Percentiles rank a stretch among this genome's conserved stretches.
Conservation (phyloP, 257 asterid genomes). For the Sherardia arvensis region DNA sequence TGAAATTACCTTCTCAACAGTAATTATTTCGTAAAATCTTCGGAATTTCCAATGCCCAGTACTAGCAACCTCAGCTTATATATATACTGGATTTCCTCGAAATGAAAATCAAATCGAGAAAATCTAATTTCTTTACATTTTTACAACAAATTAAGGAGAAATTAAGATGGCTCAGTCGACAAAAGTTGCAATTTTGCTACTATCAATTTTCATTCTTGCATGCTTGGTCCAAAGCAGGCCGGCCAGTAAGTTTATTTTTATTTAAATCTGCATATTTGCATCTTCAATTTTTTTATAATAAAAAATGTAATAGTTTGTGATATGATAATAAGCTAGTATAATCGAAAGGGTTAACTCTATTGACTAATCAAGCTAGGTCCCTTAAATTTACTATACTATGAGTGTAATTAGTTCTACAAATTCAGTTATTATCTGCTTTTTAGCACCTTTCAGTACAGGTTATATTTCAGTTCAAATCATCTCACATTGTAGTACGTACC, state of each 20-base stretch:
- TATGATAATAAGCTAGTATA: too few species aligned
- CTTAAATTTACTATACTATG: too few species aligned
- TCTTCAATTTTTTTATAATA: too few species aligned
- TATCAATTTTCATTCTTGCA: not conserved
- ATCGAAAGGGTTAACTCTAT: too few species aligned
- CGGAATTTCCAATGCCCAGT: not conserved
- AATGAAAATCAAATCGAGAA: not conserved
- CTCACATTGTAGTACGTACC: too few species aligned
- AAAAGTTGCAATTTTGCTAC: not conserved
- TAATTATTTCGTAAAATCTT: not conserved
- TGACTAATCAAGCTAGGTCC: too few species aligned
- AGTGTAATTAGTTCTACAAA: too few species aligned
- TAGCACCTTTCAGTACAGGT: too few species aligned
- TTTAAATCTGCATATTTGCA: not conserved
- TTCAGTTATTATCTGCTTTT: too few species aligned
- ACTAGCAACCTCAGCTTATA: not conserved
- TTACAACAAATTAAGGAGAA: not conserved
- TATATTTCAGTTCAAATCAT: too few species aligned
- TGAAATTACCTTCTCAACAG: not conserved
- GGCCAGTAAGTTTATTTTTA: not conserved
- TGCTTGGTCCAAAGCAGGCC: constrained; percentile 2
- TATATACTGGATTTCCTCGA: not conserved
- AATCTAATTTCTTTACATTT: too few species aligned
- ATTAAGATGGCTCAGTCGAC: not conserved
- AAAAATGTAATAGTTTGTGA: too few species aligned